Evolutionary conservation across 78 protist species (phyloP), one percentile per base, ranked within the genome.

Genomic region (Anaeramoeba flamelloides): DNA sequence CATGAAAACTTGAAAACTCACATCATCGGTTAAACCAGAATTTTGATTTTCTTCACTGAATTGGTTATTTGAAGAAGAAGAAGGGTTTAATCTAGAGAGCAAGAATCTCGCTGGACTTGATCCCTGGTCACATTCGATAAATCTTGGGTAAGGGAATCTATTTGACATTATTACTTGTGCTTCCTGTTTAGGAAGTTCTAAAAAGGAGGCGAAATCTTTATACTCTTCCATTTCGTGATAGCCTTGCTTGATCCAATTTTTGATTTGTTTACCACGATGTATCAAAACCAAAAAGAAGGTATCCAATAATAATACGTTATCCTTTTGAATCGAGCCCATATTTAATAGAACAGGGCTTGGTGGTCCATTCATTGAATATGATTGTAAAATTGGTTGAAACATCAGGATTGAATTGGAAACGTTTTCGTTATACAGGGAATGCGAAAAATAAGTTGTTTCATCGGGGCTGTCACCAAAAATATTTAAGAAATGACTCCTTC

Each of bases 351-450:
- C 53, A 69, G 40, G 77, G 8, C 37, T 22, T 74, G 37, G 39
- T 34, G 2, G 41, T 37, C 12, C 2, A 76, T 76, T 74, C 80
- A 89, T 82, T 1, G 86, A 34, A 82, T 92, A 95, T 32, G 92
- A 77, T 77, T 79, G 79, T 22, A 96, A 88, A n/a, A 96, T 82
- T 36, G 99, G 99, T 85, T 96, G 98, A 79, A 95, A 93, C 98
- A 96, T 96, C 65, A 93, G 33, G 12, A 94, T 79, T 8, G 92
- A 77, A 80, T 91, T 87, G 40, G 85, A 69, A 12, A 75, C 76
- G 79, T 87, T 87, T 75, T 92, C 94, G 3, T 64, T 75, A 34
- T 26, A 75, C 40, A 81, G 17, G 36, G 76, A 31, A 36, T 0
- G 74, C 86, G 89, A 79, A 87, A 81, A 92, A 86, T 86, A 93